Conservation (phyloP, 2,329 filamentous ascomycete species). For the Paecilomyces variotii region DNA sequence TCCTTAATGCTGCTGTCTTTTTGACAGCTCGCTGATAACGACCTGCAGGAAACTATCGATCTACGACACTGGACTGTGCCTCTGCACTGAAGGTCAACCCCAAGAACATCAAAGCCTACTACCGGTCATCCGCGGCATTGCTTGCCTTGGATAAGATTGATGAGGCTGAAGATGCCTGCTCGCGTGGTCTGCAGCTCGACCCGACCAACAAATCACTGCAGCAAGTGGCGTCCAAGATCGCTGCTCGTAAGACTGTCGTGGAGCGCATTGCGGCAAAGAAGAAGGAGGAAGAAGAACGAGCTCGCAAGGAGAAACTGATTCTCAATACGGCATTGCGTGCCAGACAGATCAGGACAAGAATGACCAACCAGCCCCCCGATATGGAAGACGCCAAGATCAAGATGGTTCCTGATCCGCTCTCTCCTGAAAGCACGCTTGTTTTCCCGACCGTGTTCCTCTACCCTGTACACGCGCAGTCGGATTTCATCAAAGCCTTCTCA, state of each 20-base stretch:
- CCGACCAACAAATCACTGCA: constrained; percentile 59
- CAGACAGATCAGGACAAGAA: constrained; percentile 60
- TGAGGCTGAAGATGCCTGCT: constrained; percentile 74
- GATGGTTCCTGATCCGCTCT: constrained; percentile 64
- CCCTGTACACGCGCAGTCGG: constrained; percentile 69
- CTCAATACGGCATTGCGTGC: constrained; percentile 60
- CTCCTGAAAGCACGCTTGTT: constrained; percentile 61
- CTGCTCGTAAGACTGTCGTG: constrained; percentile 48
- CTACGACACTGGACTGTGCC: constrained; percentile 77
- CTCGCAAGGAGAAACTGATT: constrained; percentile 50
- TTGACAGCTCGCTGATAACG: constrained; percentile 11
- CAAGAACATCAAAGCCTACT: constrained; percentile 80
- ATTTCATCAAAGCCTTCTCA: constrained; percentile 81
- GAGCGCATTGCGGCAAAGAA: constrained; percentile 51
- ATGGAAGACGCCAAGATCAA: constrained; percentile 73
- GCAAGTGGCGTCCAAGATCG: constrained; percentile 55
- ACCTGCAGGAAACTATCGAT: constrained; percentile 67
- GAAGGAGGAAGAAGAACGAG: constrained; percentile 37
- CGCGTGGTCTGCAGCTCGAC: constrained; percentile 66
- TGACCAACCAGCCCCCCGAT: constrained; percentile 66
- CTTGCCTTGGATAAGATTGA: constrained; percentile 67
- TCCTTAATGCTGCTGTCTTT: not conserved
- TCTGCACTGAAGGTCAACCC: constrained; percentile 70
- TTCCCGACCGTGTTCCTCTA: constrained; percentile 83
- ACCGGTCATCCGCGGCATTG: constrained; percentile 71